Evolutionary conservation across 257 asterid species (phyloP).

Genomic region (Nemophila menziesii): DNA sequence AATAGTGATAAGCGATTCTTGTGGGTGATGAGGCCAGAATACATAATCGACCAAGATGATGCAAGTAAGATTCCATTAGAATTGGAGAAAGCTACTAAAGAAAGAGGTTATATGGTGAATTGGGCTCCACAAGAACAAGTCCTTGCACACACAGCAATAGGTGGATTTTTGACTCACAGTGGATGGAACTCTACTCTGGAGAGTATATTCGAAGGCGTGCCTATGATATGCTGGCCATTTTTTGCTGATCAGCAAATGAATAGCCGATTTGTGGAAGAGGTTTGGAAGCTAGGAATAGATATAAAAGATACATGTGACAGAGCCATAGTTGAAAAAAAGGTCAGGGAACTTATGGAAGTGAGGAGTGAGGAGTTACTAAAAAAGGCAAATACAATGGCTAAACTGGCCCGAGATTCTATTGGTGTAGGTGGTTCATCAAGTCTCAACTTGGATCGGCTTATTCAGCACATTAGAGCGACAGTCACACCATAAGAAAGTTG

Average conservation of each 20-base stretch:
- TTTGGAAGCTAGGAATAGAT: constrained; percentile 25
- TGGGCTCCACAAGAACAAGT: constrained; percentile 29
- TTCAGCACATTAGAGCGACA: constrained; percentile 7
- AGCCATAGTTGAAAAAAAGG: constrained; percentile 9
- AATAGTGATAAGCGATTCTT: constrained; percentile 22
- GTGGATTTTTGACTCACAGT: constrained; percentile 19
- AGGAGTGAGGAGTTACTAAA: constrained; percentile 12
- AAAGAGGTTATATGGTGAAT: constrained; percentile 18
- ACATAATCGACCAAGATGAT: constrained; percentile 3
- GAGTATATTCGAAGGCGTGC: constrained; percentile 18
- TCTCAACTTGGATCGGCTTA: constrained; percentile 15
- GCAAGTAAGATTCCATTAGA: constrained; percentile 7
- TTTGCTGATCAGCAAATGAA: constrained; percentile 25
- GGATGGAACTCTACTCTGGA: constrained; percentile 23
- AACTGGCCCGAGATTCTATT: constrained; percentile 17
- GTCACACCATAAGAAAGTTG: not conserved
- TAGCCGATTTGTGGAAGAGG: constrained; percentile 23
- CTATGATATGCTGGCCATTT: constrained; percentile 24
- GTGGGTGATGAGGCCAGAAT: constrained; percentile 17
- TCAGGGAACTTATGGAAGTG: constrained; percentile 18
- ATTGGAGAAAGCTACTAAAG: constrained; percentile 11
- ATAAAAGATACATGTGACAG: constrained; percentile 29
- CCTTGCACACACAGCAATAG: constrained; percentile 18
- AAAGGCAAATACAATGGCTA: constrained; percentile 15
- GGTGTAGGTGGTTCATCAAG: constrained; percentile 19